Conservation (phyloP, 805 yeast genomes). For the Sungouiella blattae region DNA sequence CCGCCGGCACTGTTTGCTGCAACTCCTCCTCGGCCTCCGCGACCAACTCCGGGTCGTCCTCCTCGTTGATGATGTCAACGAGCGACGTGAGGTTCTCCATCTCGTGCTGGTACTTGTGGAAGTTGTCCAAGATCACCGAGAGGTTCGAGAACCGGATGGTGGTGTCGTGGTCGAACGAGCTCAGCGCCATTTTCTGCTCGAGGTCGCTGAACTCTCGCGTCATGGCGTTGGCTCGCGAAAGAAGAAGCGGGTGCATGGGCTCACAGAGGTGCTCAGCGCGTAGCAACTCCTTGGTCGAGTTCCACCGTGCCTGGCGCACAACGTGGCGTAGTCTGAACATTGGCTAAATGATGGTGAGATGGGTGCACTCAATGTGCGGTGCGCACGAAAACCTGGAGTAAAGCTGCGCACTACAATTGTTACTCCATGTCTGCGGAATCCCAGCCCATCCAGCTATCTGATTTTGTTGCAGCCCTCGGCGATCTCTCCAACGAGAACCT, state of each 20-base stretch:
- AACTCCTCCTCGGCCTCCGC: conserved; percentile 64
- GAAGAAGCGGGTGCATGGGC: conserved; percentile 37
- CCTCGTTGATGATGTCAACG: conserved; percentile 22
- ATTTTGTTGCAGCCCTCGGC: conserved; percentile 50
- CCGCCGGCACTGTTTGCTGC: conserved; percentile 39
- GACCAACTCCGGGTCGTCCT: conserved; percentile 29
- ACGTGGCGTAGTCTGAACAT: background rate
- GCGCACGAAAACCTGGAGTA: too few species aligned
- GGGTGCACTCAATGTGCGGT: too few species aligned
- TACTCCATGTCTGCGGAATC: conserved; percentile 19
- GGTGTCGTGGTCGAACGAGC: conserved; percentile 32
- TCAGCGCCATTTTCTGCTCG: conserved; percentile 25
- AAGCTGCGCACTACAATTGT: too few species aligned
- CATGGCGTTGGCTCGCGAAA: conserved; percentile 34
- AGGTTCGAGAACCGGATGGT: conserved; percentile 31
- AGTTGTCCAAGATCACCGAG: conserved; percentile 29
- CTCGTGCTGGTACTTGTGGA: conserved; percentile 24
- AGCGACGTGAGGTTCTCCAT: conserved; percentile 24
- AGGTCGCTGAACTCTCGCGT: conserved; percentile 24
- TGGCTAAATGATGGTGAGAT: too few species aligned
- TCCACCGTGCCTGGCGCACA: background rate
- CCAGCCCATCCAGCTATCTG: conserved; percentile 28
- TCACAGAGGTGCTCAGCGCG: conserved; percentile 6
- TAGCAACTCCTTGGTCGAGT: background rate
- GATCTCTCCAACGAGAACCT: conserved; percentile 47